Base-by-base conservation (phyloP, 2,329 filamentous ascomycete genomes). In the Sordariomycetes sp. region DNA sequence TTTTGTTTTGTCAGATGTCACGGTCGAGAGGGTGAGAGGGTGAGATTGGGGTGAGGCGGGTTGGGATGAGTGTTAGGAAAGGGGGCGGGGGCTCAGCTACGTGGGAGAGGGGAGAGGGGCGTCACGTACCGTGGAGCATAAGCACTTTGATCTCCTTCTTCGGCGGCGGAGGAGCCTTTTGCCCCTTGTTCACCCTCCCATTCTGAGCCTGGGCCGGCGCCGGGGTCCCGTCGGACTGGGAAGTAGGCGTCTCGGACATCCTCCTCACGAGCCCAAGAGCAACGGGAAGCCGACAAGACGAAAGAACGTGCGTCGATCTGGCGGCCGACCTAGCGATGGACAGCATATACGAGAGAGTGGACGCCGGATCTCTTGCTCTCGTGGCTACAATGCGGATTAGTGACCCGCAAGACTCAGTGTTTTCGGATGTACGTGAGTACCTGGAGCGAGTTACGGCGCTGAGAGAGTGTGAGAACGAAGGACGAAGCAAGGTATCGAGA, bases 41-140 rank as follows among this genome's bases (percentile, higher is more conserved):
- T 51, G 28, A 55, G 3, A 12, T 35, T 53, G 10, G n/a, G 28
- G 24, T 17, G 25, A 48, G 24, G 13, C 5, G 42, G 3, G 42
- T 12, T 39, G 42, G n/a, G 15, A 20, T 20, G 42, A 48, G 42
- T 8, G 42, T 17, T 20, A 2, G 22, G 6, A 24, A 6, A 22
- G 45, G 12, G n/a, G 22, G 42, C 4, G 42, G 22, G 22, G 3
- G 42, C 8, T 48, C 17, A 20, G 2, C 17, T 22, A 6, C 10
- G n/a, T 4, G 45, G 1, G 22, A 22, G 45, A n/a, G n/a, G n/a
- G 5, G 45, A 24, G n/a, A 22, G n/a, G 6, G 45, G 22, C 8
- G 45, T 22, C 15, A 63, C 70, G 57, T 68, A 84, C 82, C 87
- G 65, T 91, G 87, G 32, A 91, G 77, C 86, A 90, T 89, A 52